These are phyloP conservation scores for Myriosclerotinia scirpicola DNA, from an alignment of 2,329 filamentous ascomycete species.

Conservation along the genomic window DNA sequence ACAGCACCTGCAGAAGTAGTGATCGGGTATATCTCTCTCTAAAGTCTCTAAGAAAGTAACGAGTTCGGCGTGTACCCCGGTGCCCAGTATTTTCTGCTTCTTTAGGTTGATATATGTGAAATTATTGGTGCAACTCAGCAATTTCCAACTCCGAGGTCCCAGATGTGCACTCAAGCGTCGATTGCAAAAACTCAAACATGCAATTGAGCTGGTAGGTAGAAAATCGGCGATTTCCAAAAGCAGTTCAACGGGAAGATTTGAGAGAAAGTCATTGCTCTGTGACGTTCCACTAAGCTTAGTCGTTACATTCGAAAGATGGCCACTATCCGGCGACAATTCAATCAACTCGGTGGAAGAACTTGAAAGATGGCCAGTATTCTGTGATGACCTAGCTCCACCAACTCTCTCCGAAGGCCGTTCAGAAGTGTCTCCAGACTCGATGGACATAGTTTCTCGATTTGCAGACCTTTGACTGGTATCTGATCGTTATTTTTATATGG, in stretches of 20 bases:
- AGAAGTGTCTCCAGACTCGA: too few relatives aligned
- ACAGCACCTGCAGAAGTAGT: background rate
- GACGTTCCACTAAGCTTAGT: too few relatives aligned
- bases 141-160: background rate
- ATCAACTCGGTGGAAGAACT: too few relatives aligned
- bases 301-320: too few relatives aligned
- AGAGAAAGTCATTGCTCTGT: background rate
- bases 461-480: too few relatives aligned
- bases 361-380: background rate
- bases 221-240: background rate
- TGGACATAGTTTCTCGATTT: too few relatives aligned
- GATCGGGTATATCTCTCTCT: background rate
- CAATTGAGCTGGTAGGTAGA: too few relatives aligned
- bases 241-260: background rate
- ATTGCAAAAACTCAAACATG: background rate
- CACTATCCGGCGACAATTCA: background rate
- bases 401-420: background rate
- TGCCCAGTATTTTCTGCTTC: too few relatives aligned
- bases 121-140: background rate
- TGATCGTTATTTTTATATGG: too few relatives aligned
- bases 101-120: too few relatives aligned
- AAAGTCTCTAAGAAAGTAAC: background rate
- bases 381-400: background rate
- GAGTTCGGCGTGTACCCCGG: too few relatives aligned
- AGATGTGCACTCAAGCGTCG: background rate